phyloP scores from a whole-genome alignment of 495 filamentous ascomycete genomes.

The Aspergillus ellipticus region DNA sequence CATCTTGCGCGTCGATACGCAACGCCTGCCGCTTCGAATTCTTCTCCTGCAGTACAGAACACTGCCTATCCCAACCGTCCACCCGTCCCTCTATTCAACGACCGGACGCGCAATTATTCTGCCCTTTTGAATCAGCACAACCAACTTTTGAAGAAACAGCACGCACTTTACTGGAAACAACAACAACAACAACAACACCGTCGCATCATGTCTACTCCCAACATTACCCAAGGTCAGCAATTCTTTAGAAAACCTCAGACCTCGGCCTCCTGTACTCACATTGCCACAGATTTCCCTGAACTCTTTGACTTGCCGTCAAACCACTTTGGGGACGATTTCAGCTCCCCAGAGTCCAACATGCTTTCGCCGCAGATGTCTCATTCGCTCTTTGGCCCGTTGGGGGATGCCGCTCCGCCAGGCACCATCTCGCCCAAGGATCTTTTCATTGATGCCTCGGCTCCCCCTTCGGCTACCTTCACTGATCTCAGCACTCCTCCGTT shows the following conservation, averaged over 20 bases:
- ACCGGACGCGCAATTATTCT: constrained; percentile 27
- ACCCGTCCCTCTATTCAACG: constrained; percentile 51
- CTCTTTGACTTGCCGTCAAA: constrained; percentile 33
- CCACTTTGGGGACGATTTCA: constrained; percentile 23
- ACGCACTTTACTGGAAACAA: constrained; percentile 10
- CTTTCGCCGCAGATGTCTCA: constrained; percentile 23
- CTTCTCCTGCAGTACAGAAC: constrained; percentile 17
- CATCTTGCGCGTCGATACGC: constrained; percentile 30
- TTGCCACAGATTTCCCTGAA: constrained; percentile 17
- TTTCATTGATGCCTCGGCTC: constrained; percentile 70
- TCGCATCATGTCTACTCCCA: constrained; percentile 42
- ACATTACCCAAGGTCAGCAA: constrained; percentile 31
- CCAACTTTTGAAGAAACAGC: constrained; percentile 19
- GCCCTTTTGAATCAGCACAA: constrained; percentile 12
- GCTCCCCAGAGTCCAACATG: constrained; percentile 23
- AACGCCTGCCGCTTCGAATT: constrained; percentile 35
- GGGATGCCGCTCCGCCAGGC: constrained; percentile 32
- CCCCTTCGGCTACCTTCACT: constrained; percentile 79
- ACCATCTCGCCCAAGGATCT: constrained; percentile 88
- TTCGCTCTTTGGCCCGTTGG: constrained; percentile 27
- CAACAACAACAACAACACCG: constrained; percentile 22
- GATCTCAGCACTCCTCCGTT: constrained; percentile 79
- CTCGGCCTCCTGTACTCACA: not conserved
- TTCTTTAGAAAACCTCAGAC: not conserved
- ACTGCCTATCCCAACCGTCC: constrained; percentile 40